Percentiles rank a stretch among this genome's conserved stretches.
phyloP scores from a whole-genome alignment of 2,329 filamentous ascomycete genomes.

The Apiospora kogelbergensis region DNA sequence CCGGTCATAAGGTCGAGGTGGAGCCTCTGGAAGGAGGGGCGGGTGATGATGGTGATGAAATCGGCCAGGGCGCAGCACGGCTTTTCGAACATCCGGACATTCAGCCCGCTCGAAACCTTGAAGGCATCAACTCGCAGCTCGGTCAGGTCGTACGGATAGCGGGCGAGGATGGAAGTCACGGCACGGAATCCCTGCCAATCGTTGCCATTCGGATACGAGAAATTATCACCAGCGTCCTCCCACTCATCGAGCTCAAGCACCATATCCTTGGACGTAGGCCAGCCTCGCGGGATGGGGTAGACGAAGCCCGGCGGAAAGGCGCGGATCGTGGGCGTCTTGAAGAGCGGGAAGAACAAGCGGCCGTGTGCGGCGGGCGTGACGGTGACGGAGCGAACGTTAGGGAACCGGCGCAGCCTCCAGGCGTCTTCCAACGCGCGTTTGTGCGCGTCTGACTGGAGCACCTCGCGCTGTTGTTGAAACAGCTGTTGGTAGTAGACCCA shows the following conservation, averaged over 20 bases:
- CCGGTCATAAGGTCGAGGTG: slow-evolving; percentile 25
- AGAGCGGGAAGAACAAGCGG: slow-evolving; percentile 33
- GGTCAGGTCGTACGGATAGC: slow-evolving; percentile 25
- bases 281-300: slow-evolving; percentile 36
- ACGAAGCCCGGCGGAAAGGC: slow-evolving; percentile 38
- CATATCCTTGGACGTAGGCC: slow-evolving; percentile 19
- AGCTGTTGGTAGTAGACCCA: slow-evolving; percentile 34
- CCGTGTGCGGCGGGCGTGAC: slow-evolving; percentile 41
- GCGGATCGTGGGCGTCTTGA: slow-evolving; percentile 43
- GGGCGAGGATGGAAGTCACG: slow-evolving; percentile 23
- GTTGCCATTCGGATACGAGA: background rate
- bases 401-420: slow-evolving; percentile 30
- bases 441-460: slow-evolving; percentile 29
- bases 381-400: slow-evolving; percentile 34
- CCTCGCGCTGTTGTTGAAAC: slow-evolving; percentile 30
- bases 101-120: slow-evolving; percentile 30
- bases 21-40: slow-evolving; percentile 27
- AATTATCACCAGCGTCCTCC: slow-evolving; percentile 12
- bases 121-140: slow-evolving; percentile 36
- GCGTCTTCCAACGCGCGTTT: slow-evolving; percentile 31
- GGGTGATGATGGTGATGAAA: slow-evolving; percentile 22
- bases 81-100: slow-evolving; percentile 29
- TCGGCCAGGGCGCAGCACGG: slow-evolving; percentile 25
- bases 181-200: slow-evolving; percentile 34
- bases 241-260: background rate